Evolutionary conservation across 2,329 filamentous ascomycete species (phyloP).

Genomic region (Fusarium caatingaense): DNA sequence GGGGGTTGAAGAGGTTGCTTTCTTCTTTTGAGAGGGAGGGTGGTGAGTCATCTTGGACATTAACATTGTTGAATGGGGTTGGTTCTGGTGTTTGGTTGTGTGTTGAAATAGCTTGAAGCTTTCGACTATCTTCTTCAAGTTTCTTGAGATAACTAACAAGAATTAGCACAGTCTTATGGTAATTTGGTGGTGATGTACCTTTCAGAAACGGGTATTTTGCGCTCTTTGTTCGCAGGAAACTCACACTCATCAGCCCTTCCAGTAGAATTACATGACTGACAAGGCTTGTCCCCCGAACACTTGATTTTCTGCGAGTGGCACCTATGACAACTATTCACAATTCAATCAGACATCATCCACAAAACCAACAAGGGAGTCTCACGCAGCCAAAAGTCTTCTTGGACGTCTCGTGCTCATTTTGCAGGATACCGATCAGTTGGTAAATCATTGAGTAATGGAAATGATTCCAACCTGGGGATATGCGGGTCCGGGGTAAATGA

Average conservation of each 20-base stretch:
- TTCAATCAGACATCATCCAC: slow-evolving; percentile 12
- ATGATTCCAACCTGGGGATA: slow-evolving; percentile 9
- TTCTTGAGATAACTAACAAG: slow-evolving; percentile 30
- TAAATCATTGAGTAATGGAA: slow-evolving; percentile 24
- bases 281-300: slow-evolving; percentile 58
- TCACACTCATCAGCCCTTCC: slow-evolving; percentile 53
- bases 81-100: slow-evolving; percentile 33
- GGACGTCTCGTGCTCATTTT: slow-evolving; percentile 40
- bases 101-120: not conserved
- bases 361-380: not conserved
- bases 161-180: too few relatives aligned
- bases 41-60: slow-evolving; percentile 18
- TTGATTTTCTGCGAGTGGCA: slow-evolving; percentile 61
- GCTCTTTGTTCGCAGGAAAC: slow-evolving; percentile 55
- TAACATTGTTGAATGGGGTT: slow-evolving; percentile 4
- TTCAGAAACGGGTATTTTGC: slow-evolving; percentile 51
- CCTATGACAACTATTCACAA: slow-evolving; percentile 50
- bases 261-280: slow-evolving; percentile 53
- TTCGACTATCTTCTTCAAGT: slow-evolving; percentile 29
- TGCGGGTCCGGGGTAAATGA: slow-evolving; percentile 38
- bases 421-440: not conserved
- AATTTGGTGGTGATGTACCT: not conserved
- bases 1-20: slow-evolving; percentile 46
- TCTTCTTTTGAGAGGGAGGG: slow-evolving; percentile 42
- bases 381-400: slow-evolving; percentile 45